Evolutionary conservation across 2,329 filamentous ascomycete species (phyloP).

Genomic region (Sporothrix humicola): DNA sequence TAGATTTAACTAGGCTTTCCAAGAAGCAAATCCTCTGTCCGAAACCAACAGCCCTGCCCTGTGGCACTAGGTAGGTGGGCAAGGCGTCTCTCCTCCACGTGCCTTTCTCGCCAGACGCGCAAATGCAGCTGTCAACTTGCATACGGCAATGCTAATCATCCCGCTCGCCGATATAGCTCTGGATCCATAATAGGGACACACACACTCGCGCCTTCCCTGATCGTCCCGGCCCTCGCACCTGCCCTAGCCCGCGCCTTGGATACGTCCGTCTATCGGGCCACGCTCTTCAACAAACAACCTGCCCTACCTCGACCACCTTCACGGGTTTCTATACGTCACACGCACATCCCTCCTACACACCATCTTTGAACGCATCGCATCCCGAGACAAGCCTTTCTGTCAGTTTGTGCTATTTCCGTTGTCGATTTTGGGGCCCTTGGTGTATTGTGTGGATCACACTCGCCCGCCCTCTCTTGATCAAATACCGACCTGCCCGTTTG

Average conservation of each 20-base stretch:
- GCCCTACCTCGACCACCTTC: background rate
- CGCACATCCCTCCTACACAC: constrained; percentile 23
- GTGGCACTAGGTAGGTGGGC: background rate
- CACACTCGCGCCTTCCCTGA: constrained; percentile 20
- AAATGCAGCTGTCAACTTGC: background rate
- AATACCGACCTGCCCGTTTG: background rate
- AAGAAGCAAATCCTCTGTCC: background rate
- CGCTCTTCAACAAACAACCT: background rate
- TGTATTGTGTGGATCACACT: constrained; percentile 5
- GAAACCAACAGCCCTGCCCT: background rate
- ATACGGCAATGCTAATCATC: background rate
- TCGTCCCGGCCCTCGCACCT: constrained; percentile 21
- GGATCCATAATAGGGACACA: constrained; percentile 4
- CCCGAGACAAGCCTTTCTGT: constrained; percentile 18
- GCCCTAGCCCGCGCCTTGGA: constrained; percentile 18
- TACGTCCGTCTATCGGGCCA: constrained; percentile 18
- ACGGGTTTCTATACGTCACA: constrained; percentile 17
- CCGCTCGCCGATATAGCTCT: background rate
- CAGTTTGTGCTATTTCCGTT: background rate
- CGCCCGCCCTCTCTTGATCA: background rate
- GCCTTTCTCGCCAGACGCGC: background rate
- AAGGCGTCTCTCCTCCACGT: background rate
- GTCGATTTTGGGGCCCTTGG: background rate
- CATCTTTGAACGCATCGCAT: background rate
- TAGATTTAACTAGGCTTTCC: background rate